Conservation (phyloP, 2,329 filamentous ascomycete species). For the Grosmannia huntii region DNA sequence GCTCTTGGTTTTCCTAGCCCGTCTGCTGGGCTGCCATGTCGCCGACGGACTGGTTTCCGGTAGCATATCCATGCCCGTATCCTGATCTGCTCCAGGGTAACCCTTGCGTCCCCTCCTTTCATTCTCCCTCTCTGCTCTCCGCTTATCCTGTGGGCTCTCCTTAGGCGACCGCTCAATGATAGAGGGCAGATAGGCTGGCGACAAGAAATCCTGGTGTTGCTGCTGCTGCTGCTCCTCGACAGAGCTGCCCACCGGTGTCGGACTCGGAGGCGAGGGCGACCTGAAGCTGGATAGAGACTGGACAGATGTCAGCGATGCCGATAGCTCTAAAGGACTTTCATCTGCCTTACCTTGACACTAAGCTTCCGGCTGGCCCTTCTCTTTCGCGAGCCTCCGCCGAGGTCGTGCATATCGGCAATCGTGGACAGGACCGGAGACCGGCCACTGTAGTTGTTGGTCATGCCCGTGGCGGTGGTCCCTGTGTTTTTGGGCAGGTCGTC, state of each 20-base stretch:
- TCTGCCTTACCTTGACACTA: slow-evolving; percentile 21
- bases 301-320: neutral
- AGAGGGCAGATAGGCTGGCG: neutral
- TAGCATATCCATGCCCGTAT: slow-evolving; percentile 2
- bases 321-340: neutral
- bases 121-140: neutral
- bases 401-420: neutral
- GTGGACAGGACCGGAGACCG: neutral
- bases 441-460: neutral
- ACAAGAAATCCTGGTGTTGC: neutral
- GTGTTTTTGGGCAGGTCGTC: slow-evolving; percentile 33
- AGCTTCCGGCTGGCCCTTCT: slow-evolving; percentile 17
- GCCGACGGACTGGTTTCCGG: neutral
- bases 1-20: slow-evolving; percentile 26
- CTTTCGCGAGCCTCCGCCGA: neutral
- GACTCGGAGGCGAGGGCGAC: slow-evolving; percentile 1
- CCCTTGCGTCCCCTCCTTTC: neutral
- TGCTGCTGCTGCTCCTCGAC: neutral
- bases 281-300: slow-evolving; percentile 9
- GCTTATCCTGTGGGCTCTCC: neutral
- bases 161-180: slow-evolving; percentile 7
- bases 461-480: slow-evolving; percentile 16
- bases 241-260: neutral
- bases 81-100: neutral
- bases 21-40: slow-evolving; percentile 2